Percentiles rank a stretch among this genome's conserved stretches.
phyloP scores from a whole-genome alignment of 768 basidiomycete genomes.

The Scleroderma citrinum region DNA sequence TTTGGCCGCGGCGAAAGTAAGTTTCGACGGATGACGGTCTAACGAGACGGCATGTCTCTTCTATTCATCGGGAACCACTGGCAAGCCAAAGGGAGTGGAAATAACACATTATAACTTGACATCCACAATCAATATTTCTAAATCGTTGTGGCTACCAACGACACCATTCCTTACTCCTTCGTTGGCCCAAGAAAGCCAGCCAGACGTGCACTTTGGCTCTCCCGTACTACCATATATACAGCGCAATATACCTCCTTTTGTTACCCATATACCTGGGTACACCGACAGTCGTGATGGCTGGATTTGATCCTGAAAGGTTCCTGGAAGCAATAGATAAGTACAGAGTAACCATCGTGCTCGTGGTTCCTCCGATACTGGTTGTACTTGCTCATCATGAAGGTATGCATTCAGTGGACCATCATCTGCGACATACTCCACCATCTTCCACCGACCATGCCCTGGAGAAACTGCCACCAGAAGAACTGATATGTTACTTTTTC shows the following conservation, averaged over 20 bases:
- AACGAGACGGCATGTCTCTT: constrained; percentile 62
- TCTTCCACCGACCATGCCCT: too few relatives aligned
- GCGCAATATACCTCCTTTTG: constrained; percentile 56
- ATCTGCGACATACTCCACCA: too few relatives aligned
- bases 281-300: constrained; percentile 52
- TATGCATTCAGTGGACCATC: too few relatives aligned
- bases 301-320: constrained; percentile 68
- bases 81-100: constrained; percentile 70
- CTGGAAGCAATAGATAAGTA: constrained; percentile 62
- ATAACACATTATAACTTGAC: constrained; percentile 68
- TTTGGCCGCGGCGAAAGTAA: constrained; percentile 48
- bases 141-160: constrained; percentile 37
- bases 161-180: constrained; percentile 21
- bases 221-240: constrained; percentile 53
- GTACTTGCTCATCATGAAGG: constrained; percentile 65
- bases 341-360: constrained; percentile 47
- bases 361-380: constrained; percentile 85
- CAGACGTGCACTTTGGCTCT: constrained; percentile 55
- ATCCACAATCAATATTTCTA: constrained; percentile 49
- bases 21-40: constrained; percentile 44
- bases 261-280: constrained; percentile 48
- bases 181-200: constrained; percentile 1
- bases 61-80: constrained; percentile 67
- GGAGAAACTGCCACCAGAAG: not conserved
- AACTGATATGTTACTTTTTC: not conserved